A percentile compares a stretch with the other conserved stretches of the same genome.
phyloP scores from a whole-genome alignment of 495 filamentous ascomycete species.

The Aspergillus sclerotiicarbonarius region DNA sequence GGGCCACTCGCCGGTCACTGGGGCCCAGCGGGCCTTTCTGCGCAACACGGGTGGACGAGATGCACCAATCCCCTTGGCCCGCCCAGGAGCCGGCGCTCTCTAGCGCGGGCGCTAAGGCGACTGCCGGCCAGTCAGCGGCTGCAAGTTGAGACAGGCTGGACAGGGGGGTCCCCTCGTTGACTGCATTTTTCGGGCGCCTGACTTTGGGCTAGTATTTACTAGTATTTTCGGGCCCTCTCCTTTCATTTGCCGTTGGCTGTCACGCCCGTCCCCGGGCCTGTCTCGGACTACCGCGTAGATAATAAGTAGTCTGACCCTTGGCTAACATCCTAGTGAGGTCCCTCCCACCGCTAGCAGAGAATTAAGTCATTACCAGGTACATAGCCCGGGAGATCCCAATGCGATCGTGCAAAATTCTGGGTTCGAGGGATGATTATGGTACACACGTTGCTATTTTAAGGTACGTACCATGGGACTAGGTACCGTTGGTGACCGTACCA shows the following conservation, averaged over 20 bases:
- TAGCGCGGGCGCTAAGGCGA: slow-evolving; percentile 12
- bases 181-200: slow-evolving; percentile 9
- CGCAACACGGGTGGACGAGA: background rate
- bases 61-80: slow-evolving; percentile 11
- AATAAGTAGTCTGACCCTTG: background rate
- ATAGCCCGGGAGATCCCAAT: slow-evolving; percentile 11
- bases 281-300: background rate
- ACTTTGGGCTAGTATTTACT: slow-evolving; percentile 4
- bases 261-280: background rate
- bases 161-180: slow-evolving; percentile 2
- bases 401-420: slow-evolving; percentile 11
- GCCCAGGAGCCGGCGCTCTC: slow-evolving; percentile 10
- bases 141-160: slow-evolving; percentile 14
- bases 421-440: background rate
- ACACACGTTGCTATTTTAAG: slow-evolving; percentile 18
- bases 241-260: background rate
- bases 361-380: background rate
- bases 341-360: background rate
- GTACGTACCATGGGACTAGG: slow-evolving; percentile 12
- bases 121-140: slow-evolving; percentile 9
- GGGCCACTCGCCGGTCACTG: slow-evolving; percentile 3
- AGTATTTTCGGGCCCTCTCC: slow-evolving; percentile 1
- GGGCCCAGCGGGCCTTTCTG: background rate
- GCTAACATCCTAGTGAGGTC: background rate
- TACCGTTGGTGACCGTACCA: slow-evolving; percentile 5